Percentiles rank a stretch among this genome's conserved stretches.
Conservation (phyloP, 2,329 filamentous ascomycete genomes). For the Beauveria australis region DNA sequence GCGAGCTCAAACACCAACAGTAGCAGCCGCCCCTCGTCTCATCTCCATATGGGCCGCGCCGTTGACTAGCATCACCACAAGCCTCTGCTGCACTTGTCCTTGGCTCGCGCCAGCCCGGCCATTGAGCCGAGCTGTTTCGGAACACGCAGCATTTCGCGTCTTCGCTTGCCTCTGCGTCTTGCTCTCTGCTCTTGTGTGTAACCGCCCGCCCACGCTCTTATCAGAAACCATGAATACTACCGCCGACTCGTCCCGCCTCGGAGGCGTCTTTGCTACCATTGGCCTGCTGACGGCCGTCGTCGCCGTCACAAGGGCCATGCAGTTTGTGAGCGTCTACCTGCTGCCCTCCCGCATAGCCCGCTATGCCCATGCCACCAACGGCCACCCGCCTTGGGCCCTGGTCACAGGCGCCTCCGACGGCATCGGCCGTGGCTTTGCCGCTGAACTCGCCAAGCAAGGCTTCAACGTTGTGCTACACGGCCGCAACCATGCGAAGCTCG, state of each 20-base stretch:
- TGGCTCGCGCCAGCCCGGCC: background rate
- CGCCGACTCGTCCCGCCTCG: background rate
- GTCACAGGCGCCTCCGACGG: slow-evolving; percentile 27
- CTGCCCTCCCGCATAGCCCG: slow-evolving; percentile 14
- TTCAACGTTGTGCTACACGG: slow-evolving; percentile 29
- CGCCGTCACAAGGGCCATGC: slow-evolving; percentile 1
- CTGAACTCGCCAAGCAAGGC: slow-evolving; percentile 24
- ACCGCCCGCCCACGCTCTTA: background rate
- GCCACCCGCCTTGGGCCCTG: slow-evolving; percentile 21
- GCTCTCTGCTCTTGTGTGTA: background rate
- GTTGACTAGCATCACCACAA: background rate
- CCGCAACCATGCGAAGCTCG: slow-evolving; percentile 22
- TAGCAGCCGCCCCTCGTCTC: slow-evolving; percentile 4
- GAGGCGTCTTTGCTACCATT: slow-evolving; percentile 10
- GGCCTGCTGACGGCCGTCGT: slow-evolving; percentile 16
- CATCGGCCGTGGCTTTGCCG: slow-evolving; percentile 25
- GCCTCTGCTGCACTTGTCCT: background rate
- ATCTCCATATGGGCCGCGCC: background rate
- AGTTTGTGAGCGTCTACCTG: slow-evolving; percentile 14
- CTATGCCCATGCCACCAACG: slow-evolving; percentile 12
- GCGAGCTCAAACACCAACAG: slow-evolving; percentile 1
- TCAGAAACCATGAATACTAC: background rate
- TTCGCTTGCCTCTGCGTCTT: background rate
- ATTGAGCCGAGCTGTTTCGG: slow-evolving; percentile 3
- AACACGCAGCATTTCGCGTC: background rate